Percentiles rank a stretch among this genome's conserved stretches.
Conservation (phyloP, 495 filamentous ascomycete species). For the Letharia columbiana region DNA sequence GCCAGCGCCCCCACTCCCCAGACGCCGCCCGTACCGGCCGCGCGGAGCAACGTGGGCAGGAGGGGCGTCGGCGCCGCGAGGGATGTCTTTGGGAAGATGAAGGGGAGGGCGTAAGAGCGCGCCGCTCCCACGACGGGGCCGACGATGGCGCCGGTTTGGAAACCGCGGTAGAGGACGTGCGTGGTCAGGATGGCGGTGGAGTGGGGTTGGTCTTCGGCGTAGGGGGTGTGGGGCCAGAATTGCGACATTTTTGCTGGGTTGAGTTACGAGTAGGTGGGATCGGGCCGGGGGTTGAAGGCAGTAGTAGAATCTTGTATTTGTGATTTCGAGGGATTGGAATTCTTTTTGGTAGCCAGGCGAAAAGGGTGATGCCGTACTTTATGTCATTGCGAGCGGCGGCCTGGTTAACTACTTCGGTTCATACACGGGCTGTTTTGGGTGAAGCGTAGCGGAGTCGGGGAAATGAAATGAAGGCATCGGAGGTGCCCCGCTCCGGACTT, state of each 20-base stretch:
- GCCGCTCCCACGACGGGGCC: constrained; percentile 29
- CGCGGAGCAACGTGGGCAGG: constrained; percentile 30
- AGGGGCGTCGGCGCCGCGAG: constrained; percentile 14
- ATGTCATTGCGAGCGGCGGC: neutral
- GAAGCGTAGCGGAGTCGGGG: neutral
- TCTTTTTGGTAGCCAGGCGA: neutral
- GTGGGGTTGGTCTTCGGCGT: constrained; percentile 54
- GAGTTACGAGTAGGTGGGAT: neutral
- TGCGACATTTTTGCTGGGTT: constrained; percentile 33
- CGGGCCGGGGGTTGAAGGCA: no score
- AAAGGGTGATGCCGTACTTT: neutral
- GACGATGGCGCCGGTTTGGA: constrained; percentile 40
- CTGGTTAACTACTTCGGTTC: neutral
- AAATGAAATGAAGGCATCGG: neutral
- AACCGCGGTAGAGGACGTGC: constrained; percentile 49
- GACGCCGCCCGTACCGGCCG: constrained; percentile 29
- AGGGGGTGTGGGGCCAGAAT: constrained; percentile 44
- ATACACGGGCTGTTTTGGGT: neutral
- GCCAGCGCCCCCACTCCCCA: constrained; percentile 26
- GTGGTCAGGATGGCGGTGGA: constrained; percentile 44
- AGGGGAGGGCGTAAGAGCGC: constrained; percentile 15
- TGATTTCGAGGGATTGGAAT: neutral
- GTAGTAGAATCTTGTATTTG: neutral
- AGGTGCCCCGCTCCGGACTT: neutral
- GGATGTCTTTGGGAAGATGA: constrained; percentile 5